Evolutionary conservation across 371 early-diverging fungal species (phyloP).

Genomic region (Mortierella sp.): DNA sequence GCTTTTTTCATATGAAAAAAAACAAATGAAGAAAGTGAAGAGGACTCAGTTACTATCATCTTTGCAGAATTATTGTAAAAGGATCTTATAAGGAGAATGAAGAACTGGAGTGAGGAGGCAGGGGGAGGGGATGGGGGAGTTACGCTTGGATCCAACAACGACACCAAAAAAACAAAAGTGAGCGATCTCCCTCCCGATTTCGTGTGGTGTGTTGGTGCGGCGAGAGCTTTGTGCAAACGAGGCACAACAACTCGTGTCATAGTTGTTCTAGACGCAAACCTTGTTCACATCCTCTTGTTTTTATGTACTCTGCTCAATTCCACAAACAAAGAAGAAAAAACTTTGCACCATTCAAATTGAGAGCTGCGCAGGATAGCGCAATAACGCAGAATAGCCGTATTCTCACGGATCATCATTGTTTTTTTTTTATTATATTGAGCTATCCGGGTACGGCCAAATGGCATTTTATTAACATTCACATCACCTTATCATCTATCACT

Average conservation of each 20-base stretch:
- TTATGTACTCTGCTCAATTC: not conserved
- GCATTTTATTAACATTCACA: not conserved
- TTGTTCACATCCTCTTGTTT: not conserved
- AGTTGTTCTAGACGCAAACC: not conserved
- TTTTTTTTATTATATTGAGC: not conserved
- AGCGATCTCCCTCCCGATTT: not conserved
- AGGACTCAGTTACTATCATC: no score
- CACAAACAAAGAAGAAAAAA: no score
- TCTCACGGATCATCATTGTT: constrained; percentile 22
- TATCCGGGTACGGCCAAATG: not conserved
- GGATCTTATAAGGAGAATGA: not conserved
- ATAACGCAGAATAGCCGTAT: not conserved
- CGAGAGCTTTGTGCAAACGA: not conserved
- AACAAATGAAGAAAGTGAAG: not conserved
- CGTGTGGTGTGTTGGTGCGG: not conserved
- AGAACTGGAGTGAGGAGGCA: not conserved
- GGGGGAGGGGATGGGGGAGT: not conserved
- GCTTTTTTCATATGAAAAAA: not conserved
- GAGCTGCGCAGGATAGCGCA: not conserved
- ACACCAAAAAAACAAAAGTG: not conserved
- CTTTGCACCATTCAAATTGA: not conserved
- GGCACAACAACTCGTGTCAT: not conserved
- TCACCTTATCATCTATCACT: not conserved
- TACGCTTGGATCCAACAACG: not conserved
- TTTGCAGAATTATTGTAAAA: not conserved